Conservation (phyloP, 192 early-diverging fungal species). For the Backusella sp. region DNA sequence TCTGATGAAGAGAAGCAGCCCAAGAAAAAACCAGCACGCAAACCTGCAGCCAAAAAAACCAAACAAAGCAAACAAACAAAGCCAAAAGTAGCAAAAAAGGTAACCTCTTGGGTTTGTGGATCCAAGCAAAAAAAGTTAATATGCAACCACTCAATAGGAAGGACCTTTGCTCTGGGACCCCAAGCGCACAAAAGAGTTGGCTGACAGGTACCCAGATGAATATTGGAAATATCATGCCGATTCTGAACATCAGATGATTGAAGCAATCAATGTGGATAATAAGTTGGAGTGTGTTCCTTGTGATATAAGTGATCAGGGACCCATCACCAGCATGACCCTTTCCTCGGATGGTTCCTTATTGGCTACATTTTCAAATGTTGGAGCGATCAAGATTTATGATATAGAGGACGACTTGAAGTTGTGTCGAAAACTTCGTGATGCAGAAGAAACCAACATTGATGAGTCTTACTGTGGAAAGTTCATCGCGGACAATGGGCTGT, state of each 20-base stretch:
- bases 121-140: no score
- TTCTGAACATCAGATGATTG: slow-evolving; percentile 53
- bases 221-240: slow-evolving; percentile 61
- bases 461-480: slow-evolving; percentile 90
- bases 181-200: slow-evolving; percentile 42
- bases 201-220: slow-evolving; percentile 56
- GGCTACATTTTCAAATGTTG: slow-evolving; percentile 83
- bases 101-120: neutral
- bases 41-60: slow-evolving; percentile 16
- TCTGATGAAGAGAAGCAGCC: slow-evolving; percentile 15
- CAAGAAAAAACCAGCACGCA: slow-evolving; percentile 8
- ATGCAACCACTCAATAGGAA: neutral
- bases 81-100: neutral
- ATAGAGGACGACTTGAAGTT: slow-evolving; percentile 62
- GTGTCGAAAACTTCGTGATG: slow-evolving; percentile 72
- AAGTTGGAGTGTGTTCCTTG: slow-evolving; percentile 63
- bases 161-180: slow-evolving; percentile 47
- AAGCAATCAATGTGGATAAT: slow-evolving; percentile 66
- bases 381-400: slow-evolving; percentile 80
- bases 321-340: slow-evolving; percentile 81
- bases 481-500: slow-evolving; percentile 30
- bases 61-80: slow-evolving; percentile 16
- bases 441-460: slow-evolving; percentile 78
- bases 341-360: slow-evolving; percentile 85
- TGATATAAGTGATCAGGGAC: slow-evolving; percentile 73